Percentiles rank a stretch among this genome's conserved stretches.
Conservation (phyloP, 768 basidiomycete species). For the Ephemerocybe angulata region DNA sequence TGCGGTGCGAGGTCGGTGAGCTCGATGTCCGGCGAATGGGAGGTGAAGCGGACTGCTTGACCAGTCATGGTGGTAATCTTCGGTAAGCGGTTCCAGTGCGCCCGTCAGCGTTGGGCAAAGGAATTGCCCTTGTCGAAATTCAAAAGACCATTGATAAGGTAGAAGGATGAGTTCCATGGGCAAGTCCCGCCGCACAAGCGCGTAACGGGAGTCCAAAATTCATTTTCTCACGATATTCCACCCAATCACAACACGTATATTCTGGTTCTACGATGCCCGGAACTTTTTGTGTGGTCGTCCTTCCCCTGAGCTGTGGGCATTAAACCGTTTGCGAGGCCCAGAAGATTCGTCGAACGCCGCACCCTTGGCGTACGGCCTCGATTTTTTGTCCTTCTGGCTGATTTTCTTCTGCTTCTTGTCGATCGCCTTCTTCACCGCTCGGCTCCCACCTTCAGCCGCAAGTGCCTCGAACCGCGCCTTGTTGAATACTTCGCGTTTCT, state of each 20-base stretch:
- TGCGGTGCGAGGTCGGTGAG: background rate
- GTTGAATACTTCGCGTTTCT: conserved; percentile 69
- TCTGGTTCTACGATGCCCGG: conserved; percentile 2
- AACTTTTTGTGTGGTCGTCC: conserved; percentile 15
- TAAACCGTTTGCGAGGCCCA: background rate
- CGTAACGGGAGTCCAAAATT: conserved; percentile 6
- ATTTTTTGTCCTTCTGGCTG: conserved; percentile 85
- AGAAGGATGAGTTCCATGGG: background rate
- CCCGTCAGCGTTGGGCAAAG: background rate
- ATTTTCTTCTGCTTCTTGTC: conserved; percentile 88
- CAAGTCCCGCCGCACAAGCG: background rate
- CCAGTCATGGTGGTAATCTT: background rate
- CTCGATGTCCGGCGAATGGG: background rate
- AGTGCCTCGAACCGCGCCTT: conserved; percentile 79
- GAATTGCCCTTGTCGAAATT: background rate
- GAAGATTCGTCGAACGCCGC: conserved; percentile 9
- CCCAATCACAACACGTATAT: conserved; percentile 2
- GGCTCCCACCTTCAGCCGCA: conserved; percentile 69
- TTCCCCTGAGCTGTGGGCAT: background rate
- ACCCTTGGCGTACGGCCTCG: conserved; percentile 56
- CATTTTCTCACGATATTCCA: background rate
- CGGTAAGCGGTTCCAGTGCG: background rate
- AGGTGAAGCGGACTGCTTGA: background rate
- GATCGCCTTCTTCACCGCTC: conserved; percentile 81
- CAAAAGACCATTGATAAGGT: background rate